Base-by-base conservation (phyloP, 2,329 filamentous ascomycete genomes). In the Xylariaceae sp. region DNA sequence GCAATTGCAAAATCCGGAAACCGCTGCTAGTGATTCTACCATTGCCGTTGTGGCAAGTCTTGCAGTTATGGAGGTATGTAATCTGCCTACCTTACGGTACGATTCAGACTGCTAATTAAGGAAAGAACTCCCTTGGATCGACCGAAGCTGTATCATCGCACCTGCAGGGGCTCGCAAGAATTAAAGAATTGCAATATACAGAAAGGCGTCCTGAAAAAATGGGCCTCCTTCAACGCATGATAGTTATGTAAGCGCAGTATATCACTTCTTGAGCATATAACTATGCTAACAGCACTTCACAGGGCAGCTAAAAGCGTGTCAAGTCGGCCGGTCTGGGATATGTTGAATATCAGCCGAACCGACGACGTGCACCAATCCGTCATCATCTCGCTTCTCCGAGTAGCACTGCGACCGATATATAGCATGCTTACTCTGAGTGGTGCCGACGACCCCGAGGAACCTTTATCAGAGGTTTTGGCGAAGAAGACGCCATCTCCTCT, bases 11-110 rank as follows among this genome's bases (percentile, higher is more conserved):
- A 69, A 72, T 31, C 68, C 72, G n/a, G 72, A 73, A 41, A 68
- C 69, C 6, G 75, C 71, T 28, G 69, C 74, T 36, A 75, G 73
- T 53, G 76, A 78, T 48, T 74, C 75, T 31, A 75, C 76, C 1
- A 75, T 79, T 64, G 67, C 78, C 51, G 76, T 77, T 1, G 76
- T 79, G 33, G 76, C 76, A 28, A 76, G 74, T 33, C 72, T 79
- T 17, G 76, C 77, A 39, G 65, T 79, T 24, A 74, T 77, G 43
- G 78, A 79, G 71, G 77, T 79, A 70, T 43, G 54, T 54, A 41
- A 26, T 43, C 34, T 48, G 40, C 45, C n/a, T n/a, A 6, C 33
- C n/a, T 36, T 8, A 36, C n/a, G n/a, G 33, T n/a, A 52, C 16
- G 33, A 28, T 44, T 21, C 12, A 45, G 19, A 44, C 9, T 53